Evolutionary conservation across 2,329 filamentous ascomycete species (phyloP).

Genomic region (Scortechinia acanthostroma): DNA sequence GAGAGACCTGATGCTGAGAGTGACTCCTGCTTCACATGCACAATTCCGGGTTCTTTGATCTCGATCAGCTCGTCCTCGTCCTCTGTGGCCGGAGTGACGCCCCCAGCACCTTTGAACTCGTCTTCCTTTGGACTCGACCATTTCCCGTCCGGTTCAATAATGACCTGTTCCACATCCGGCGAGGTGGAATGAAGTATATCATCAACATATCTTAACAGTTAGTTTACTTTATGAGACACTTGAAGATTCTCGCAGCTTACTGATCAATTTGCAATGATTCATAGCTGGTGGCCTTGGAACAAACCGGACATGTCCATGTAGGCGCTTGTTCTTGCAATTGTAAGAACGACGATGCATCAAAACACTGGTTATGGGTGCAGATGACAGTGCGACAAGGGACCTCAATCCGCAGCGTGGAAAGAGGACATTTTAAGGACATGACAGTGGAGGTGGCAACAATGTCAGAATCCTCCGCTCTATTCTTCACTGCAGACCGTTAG

Average conservation of each 20-base stretch:
- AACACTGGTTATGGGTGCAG: slow-evolving; percentile 63
- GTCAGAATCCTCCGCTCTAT: slow-evolving; percentile 52
- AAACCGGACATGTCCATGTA: slow-evolving; percentile 62
- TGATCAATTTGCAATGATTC: slow-evolving; percentile 56
- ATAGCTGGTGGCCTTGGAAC: slow-evolving; percentile 55
- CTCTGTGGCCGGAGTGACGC: neutral
- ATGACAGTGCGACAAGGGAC: slow-evolving; percentile 53
- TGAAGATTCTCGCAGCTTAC: slow-evolving; percentile 19
- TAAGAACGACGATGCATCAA: slow-evolving; percentile 59
- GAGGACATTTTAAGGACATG: slow-evolving; percentile 63
- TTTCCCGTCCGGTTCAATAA: slow-evolving; percentile 52
- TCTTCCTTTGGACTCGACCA: slow-evolving; percentile 31
- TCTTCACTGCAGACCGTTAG: slow-evolving; percentile 36
- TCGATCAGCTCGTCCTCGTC: neutral
- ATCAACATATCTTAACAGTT: slow-evolving; percentile 44
- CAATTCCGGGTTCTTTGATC: neutral
- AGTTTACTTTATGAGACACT: neutral
- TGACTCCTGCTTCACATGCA: neutral
- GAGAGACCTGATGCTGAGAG: neutral
- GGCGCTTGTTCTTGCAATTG: slow-evolving; percentile 64
- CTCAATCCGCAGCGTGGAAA: slow-evolving; percentile 56
- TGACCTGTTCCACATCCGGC: slow-evolving; percentile 50
- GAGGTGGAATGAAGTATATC: slow-evolving; percentile 53
- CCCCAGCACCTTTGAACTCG: neutral
- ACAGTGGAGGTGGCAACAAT: slow-evolving; percentile 56